These are phyloP conservation scores for Orbilia javanica DNA, from an alignment of 2,329 filamentous ascomycete species.

Conservation along the genomic window DNA sequence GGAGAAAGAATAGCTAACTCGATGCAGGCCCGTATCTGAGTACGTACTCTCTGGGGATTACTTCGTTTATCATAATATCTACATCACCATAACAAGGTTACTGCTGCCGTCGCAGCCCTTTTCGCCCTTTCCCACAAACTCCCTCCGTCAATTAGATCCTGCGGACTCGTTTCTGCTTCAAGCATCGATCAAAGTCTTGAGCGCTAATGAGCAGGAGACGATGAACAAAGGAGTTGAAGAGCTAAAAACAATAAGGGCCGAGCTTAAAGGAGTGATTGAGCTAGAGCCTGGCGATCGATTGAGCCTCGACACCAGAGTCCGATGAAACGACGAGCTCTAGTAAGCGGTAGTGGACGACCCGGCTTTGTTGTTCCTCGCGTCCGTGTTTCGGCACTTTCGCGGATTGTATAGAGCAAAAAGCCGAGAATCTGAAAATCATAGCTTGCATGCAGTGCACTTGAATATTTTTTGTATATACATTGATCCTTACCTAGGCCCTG, in stretches of 20 bases:
- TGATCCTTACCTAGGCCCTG: neutral
- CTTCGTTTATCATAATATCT: conserved; percentile 42
- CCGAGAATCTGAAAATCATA: too few species aligned
- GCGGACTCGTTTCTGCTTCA: conserved; percentile 60
- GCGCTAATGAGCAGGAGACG: conserved; percentile 61
- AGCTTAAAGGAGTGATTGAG: conserved; percentile 61
- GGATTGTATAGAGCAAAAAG: neutral
- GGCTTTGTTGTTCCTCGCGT: too few species aligned
- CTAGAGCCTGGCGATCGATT: conserved; percentile 61
- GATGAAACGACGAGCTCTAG: conserved; percentile 31
- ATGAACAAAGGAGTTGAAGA: conserved; percentile 60
- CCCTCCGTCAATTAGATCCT: conserved; percentile 58
- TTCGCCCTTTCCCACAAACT: conserved; percentile 58
- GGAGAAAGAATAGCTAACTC: neutral
- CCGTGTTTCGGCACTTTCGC: neutral
- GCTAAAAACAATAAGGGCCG: conserved; percentile 59
- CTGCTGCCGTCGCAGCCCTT: conserved; percentile 25
- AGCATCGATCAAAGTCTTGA: conserved; percentile 60
- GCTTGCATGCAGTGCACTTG: neutral
- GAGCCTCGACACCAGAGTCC: conserved; percentile 61
- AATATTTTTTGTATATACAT: conserved; percentile 21
- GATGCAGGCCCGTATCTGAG: conserved; percentile 57
- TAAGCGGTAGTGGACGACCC: neutral
- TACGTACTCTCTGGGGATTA: conserved; percentile 42
- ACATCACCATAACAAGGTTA: conserved; percentile 38